Evolutionary conservation across 2,329 filamentous ascomycete genomes (phyloP).

Genomic region (Cadophora gregata): DNA sequence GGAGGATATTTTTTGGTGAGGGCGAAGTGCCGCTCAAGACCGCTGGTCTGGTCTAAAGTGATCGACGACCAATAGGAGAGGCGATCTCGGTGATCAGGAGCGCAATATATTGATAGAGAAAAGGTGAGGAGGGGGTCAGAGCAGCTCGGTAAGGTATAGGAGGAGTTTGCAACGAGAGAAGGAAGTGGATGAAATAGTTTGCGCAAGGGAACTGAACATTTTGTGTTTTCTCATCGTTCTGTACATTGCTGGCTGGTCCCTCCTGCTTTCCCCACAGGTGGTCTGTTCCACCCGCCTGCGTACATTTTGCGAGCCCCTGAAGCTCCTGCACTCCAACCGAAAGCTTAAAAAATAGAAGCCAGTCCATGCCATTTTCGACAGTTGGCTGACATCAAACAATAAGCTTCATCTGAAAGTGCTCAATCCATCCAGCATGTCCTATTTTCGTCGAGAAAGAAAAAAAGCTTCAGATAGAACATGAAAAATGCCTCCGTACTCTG

Average conservation of each 20-base stretch:
- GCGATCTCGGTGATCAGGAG: not conserved
- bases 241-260: not conserved
- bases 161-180: not conserved
- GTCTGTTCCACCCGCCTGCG: not conserved
- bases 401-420: not conserved
- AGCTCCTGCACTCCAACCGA: slow-evolving; percentile 1
- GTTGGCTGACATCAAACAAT: not conserved
- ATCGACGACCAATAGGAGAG: slow-evolving; percentile 21
- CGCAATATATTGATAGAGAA: not conserved
- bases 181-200: not conserved
- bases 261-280: slow-evolving; percentile 5
- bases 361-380: not conserved
- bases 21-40: not conserved
- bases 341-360: slow-evolving; percentile 1
- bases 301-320: slow-evolving; percentile 1
- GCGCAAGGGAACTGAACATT: too few relatives aligned
- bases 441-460: not conserved
- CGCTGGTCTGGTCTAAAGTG: slow-evolving; percentile 16
- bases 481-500: not conserved
- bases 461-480: not conserved
- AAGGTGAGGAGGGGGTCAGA: not conserved
- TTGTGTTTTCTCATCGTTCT: not conserved
- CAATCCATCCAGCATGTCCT: not conserved
- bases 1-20: slow-evolving; percentile 10
- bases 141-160: not conserved